phyloP scores from a whole-genome alignment of 257 asterid genomes.

The Misopates orontium region DNA sequence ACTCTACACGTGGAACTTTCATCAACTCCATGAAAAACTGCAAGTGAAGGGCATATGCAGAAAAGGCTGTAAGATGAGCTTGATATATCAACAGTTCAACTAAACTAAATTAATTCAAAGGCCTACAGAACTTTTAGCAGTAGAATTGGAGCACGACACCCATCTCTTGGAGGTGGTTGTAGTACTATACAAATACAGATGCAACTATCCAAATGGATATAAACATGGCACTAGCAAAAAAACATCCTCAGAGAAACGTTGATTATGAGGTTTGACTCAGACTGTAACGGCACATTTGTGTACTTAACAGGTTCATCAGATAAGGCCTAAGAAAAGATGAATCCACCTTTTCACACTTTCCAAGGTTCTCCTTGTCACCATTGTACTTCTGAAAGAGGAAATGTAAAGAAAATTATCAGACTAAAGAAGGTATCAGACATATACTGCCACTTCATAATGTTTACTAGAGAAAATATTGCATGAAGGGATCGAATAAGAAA shows the following conservation, averaged over 20 bases:
- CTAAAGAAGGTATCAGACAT: not conserved
- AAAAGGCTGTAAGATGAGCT: not conserved
- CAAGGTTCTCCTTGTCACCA: slow-evolving; percentile 74
- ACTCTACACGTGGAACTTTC: slow-evolving; percentile 80
- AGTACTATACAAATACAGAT: not conserved
- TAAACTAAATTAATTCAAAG: not conserved
- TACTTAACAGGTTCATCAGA: slow-evolving; percentile 13
- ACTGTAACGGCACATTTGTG: slow-evolving; percentile 5
- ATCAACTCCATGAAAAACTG: slow-evolving; percentile 88
- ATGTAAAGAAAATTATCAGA: not conserved
- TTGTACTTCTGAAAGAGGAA: slow-evolving; percentile 61
- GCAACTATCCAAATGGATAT: not conserved
- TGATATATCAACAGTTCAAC: slow-evolving; percentile 4
- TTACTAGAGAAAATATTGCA: slow-evolving; percentile 5
- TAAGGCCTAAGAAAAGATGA: slow-evolving; percentile 8
- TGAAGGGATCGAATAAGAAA: not conserved
- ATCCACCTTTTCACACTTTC: slow-evolving; percentile 85
- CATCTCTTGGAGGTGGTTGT: not conserved
- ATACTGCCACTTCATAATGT: not conserved
- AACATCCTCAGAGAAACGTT: slow-evolving; percentile 6
- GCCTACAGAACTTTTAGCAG: not conserved
- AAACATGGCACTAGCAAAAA: not conserved
- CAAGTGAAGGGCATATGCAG: slow-evolving; percentile 21
- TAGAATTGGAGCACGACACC: not conserved
- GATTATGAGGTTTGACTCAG: not conserved